phyloP scores from a whole-genome alignment of 768 basidiomycete genomes.

The Tulasnella sp. region DNA sequence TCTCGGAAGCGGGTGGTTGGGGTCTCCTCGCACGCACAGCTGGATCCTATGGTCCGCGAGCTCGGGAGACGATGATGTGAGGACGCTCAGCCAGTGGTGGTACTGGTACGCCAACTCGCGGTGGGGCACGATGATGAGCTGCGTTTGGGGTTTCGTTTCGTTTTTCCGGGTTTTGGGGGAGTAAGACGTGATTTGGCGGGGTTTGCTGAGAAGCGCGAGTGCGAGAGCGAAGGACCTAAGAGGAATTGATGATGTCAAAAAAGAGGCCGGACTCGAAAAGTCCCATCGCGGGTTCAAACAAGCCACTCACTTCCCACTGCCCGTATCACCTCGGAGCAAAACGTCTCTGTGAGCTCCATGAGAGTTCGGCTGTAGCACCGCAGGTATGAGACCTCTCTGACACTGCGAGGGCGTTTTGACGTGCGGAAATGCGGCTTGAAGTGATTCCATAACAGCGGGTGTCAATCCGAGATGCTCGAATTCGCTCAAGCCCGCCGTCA shows the following conservation, averaged over 20 bases:
- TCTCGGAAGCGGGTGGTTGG: background rate
- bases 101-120: slow-evolving; percentile 6
- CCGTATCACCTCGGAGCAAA: background rate
- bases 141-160: background rate
- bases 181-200: background rate
- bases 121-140: slow-evolving; percentile 2
- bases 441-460: background rate
- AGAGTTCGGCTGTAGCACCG: background rate
- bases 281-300: background rate
- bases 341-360: background rate
- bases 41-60: background rate
- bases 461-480: background rate
- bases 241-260: too few species aligned
- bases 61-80: background rate
- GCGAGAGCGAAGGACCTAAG: slow-evolving; percentile 1
- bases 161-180: background rate
- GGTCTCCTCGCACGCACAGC: slow-evolving; percentile 7
- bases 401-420: background rate
- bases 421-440: background rate
- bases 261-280: too few species aligned
- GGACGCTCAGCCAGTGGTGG: slow-evolving; percentile 3
- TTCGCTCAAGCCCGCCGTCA: background rate
- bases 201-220: background rate
- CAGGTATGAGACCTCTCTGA: background rate
- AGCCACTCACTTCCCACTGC: slow-evolving; percentile 2